These are phyloP conservation scores for Hepatocystis sp. DNA, from an alignment of 169 alveolate species.

Conservation along the genomic window DNA sequence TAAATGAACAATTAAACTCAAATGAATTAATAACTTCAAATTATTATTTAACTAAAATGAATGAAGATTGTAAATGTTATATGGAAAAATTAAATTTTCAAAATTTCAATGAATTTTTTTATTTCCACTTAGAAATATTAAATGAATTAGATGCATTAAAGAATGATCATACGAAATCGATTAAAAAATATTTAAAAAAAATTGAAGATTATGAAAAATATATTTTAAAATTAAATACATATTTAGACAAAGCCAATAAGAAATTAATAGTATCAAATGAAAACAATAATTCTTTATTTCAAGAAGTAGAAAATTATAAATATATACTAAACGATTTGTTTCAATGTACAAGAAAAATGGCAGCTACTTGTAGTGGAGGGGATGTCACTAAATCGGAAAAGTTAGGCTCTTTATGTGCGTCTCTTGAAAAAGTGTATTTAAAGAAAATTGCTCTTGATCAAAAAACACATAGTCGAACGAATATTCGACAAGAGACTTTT, in stretches of 20 bases:
- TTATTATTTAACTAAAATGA: neutral
- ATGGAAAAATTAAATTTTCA: constrained; percentile 45
- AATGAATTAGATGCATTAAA: constrained; percentile 19
- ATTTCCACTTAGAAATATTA: constrained; percentile 11
- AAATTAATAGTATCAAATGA: constrained; percentile 14
- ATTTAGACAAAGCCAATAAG: constrained; percentile 2
- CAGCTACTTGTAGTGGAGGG: neutral
- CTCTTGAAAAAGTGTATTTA: no score
- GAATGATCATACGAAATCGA: neutral
- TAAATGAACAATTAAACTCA: no score
- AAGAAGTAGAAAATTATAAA: constrained; percentile 44
- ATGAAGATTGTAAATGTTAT: constrained; percentile 14
- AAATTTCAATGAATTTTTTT: constrained; percentile 17
- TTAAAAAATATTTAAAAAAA: constrained; percentile 18
- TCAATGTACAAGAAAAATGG: neutral
- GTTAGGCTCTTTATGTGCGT: no score
- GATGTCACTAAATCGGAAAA: neutral
- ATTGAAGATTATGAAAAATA: constrained; percentile 25
- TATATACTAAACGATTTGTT: constrained; percentile 46
- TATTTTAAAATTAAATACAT: constrained; percentile 8
- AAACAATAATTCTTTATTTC: constrained; percentile 34
- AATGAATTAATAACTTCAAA: no score
- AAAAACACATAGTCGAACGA: no score
- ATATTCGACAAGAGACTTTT: no score
- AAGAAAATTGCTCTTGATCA: no score